These are phyloP conservation scores for Lindgomyces ingoldianus DNA, from an alignment of 495 filamentous ascomycete genomes.

Conservation along the genomic window DNA sequence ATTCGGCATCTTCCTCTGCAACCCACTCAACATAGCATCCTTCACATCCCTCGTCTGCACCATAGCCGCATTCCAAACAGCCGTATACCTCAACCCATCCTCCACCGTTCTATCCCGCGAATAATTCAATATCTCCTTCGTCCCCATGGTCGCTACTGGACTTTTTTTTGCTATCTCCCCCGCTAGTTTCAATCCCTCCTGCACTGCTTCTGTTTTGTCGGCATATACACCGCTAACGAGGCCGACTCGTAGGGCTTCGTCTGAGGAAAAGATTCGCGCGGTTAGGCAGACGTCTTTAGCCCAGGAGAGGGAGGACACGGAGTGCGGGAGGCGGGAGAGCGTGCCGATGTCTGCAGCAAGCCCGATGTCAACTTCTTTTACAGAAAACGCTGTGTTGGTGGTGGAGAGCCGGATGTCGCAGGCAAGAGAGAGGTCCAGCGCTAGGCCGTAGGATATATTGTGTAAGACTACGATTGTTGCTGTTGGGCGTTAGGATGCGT, in stretches of 20 bases:
- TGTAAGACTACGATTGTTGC: constrained; percentile 82
- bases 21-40: constrained; percentile 69
- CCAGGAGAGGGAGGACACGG: constrained; percentile 76
- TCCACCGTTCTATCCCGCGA: constrained; percentile 74
- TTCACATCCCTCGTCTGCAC: constrained; percentile 80
- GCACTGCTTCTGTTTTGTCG: constrained; percentile 37
- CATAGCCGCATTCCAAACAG: constrained; percentile 81
- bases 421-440: constrained; percentile 76
- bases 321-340: constrained; percentile 78
- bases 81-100: constrained; percentile 81
- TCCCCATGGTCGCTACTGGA: constrained; percentile 87
- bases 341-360: constrained; percentile 93
- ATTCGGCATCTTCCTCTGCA: constrained; percentile 75
- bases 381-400: constrained; percentile 63
- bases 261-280: constrained; percentile 71
- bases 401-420: constrained; percentile 79
- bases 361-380: constrained; percentile 96
- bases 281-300: constrained; percentile 87
- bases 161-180: constrained; percentile 74
- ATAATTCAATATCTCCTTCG: constrained; percentile 90
- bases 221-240: constrained; percentile 76
- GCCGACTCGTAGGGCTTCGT: constrained; percentile 79
- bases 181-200: constrained; percentile 63
- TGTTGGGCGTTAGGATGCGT: constrained; percentile 29
- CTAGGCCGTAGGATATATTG: constrained; percentile 77